Evolutionary conservation across 2,329 filamentous ascomycete species (phyloP), one percentile per base, ranked within the genome.

Genomic region (Didymellaceae sp.): DNA sequence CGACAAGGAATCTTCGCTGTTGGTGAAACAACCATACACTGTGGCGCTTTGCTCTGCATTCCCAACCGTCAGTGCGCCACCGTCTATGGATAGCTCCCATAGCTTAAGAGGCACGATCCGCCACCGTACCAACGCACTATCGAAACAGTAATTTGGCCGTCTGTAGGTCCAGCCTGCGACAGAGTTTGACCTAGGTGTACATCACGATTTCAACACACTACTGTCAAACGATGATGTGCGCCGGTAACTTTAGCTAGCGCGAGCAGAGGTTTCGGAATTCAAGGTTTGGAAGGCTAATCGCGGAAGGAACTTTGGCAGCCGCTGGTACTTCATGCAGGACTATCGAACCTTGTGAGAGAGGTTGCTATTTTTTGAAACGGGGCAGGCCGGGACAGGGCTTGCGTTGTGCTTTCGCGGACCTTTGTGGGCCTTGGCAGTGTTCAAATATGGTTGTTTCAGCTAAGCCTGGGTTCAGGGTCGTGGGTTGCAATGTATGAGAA

Each of bases 221-320:
- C 40, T 45, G 40, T 40, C 47, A 45, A 40, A 40, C 33, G 17
- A 44, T 25, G 40, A 51, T 40, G 28, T 39, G 41, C 41, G 47
- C 14, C 34, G 40, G 41, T 45, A 40, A 45, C 34, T 45, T 33
- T 14, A 16, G 18, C 43, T 46, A 39, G 43, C 28, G 21, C 25
- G 18, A 14, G 43, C 18, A 20, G 34, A 41, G 28, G 37, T 40
- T 41, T 47, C 21, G 21, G 21, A 13, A 10, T 20, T 7, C n/a
- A 24, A 25, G 14, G 8, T 11, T 24, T 16, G 21, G 21, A 20
- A 22, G 34, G 20, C 21, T 37, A 37, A 17, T 2, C 17, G 37
- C 45, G 45, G 37, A 41, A 50, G 32, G 33, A 50, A 37, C 21
- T 43, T 44, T 30, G 26, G 44, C 35, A 40, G 35, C 26, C 34